Evolutionary conservation across 2,329 filamentous ascomycete genomes (phyloP), one percentile per base, ranked within the genome.

Genomic region (Arthrinium phaeospermum): DNA sequence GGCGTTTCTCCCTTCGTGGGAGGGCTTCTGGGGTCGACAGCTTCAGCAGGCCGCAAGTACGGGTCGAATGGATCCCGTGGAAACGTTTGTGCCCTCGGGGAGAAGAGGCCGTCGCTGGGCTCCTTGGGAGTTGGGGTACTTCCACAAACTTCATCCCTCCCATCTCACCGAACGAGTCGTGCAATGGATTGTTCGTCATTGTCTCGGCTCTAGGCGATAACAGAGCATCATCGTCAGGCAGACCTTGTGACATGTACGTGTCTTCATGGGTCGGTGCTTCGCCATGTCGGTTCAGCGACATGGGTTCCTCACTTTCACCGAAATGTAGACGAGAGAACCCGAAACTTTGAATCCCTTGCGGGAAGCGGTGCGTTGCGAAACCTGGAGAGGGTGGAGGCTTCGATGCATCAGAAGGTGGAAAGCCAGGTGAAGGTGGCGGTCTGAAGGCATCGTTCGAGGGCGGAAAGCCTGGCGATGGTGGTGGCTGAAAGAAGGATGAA

Each of bases 1-100:
- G 93, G 92, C 72, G 90, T 91, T 80, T 93, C 92, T 51, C 93
- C 93, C 77, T 89, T 90, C 16, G 92, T 93, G 0, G 92, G 91
- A 22, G 93, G 93, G 79, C 93, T 95, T 76, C 93, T 85, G 19
- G 93, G 93, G 79, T 95, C 92, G 19, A 85, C 86, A 14, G 85
- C 82, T 73, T 88, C 86, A 3, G 83, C 77, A 14, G 88, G 88
- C 49, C 86, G 84, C 64, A 84, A 85, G 75, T 90, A 89, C 2
- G 86, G 83, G 67, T 81, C 84, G 72, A 88, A 86, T 0, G 86
- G 84, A 74, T 90, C 86, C 37, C 87, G 83, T 5, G 89, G 86
- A 72, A 91, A 90, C 77, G 85, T 83, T 10, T 84, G 83, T 71
- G 85, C 83, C 68, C 85, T 83, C 24, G 86, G 89, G 71, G 86